Conservation (phyloP, 768 basidiomycete species). For the Psilocybe cubensis region DNA sequence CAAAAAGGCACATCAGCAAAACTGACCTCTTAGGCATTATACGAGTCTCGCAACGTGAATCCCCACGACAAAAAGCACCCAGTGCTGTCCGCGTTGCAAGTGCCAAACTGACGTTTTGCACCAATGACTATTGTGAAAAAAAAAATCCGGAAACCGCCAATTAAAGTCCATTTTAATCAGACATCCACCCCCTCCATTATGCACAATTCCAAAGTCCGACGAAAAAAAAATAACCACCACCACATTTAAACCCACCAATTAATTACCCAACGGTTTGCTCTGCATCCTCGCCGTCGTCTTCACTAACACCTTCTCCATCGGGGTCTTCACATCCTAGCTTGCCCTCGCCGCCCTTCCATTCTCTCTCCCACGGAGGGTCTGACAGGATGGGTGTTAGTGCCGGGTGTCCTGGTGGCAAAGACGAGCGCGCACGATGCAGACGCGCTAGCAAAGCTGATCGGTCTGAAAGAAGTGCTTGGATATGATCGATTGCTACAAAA, state of each 20-base stretch:
- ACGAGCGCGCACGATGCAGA: conserved; percentile 58
- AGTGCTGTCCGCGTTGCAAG: background rate
- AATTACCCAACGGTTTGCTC: background rate
- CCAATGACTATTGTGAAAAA: background rate
- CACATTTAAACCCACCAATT: background rate
- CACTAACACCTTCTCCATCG: conserved; percentile 9
- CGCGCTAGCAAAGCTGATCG: conserved; percentile 60
- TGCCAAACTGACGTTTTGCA: background rate
- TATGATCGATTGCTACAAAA: conserved; percentile 80
- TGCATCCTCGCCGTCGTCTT: conserved; percentile 1
- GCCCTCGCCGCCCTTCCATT: conserved; percentile 79
- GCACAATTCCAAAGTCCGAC: background rate
- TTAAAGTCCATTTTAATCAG: background rate
- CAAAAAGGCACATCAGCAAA: background rate
- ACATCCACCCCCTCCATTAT: background rate
- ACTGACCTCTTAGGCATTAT: background rate
- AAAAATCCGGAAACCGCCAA: background rate
- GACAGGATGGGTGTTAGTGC: conserved; percentile 39
- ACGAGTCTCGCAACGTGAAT: too few relatives aligned
- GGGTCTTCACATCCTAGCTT: conserved; percentile 38
- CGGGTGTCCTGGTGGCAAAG: conserved; percentile 65
- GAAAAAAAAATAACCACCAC: background rate
- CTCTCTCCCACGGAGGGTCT: conserved; percentile 74
- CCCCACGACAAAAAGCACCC: too few relatives aligned
- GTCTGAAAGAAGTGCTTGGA: conserved; percentile 66